phyloP scores from a whole-genome alignment of 1,139 yeast genomes.

The Geotrichum reessii region DNA sequence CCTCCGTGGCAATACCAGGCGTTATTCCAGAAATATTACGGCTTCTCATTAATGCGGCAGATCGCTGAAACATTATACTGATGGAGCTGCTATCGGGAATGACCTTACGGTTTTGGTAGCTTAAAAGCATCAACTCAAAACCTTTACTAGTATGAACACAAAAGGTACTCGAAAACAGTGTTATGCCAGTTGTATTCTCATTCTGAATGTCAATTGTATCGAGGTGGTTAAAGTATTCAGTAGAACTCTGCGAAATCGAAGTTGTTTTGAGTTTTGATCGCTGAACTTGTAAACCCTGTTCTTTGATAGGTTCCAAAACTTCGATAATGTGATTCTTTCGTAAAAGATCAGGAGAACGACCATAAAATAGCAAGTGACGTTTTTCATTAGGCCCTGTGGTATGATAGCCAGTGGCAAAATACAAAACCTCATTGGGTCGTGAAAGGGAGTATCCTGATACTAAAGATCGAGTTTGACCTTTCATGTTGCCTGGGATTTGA shows the following conservation, averaged over 20 bases:
- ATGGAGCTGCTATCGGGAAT: conserved; percentile 44
- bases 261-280: conserved; percentile 28
- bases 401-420: conserved; percentile 16
- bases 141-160: conserved; percentile 67
- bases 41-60: conserved; percentile 22
- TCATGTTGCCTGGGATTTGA: conserved; percentile 10
- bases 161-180: conserved; percentile 43
- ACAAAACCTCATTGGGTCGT: conserved; percentile 15
- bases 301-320: conserved; percentile 45
- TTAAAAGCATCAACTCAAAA: conserved; percentile 60
- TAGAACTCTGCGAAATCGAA: conserved; percentile 24
- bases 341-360: conserved; percentile 29
- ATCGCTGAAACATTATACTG: conserved; percentile 14
- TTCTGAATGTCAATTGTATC: conserved; percentile 34
- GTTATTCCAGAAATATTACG: conserved; percentile 10
- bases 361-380: conserved; percentile 49
- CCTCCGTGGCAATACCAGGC: conserved; percentile 19
- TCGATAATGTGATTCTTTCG: conserved; percentile 30
- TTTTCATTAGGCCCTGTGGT: conserved; percentile 14
- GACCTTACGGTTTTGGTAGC: conserved; percentile 51
- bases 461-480: conserved; percentile 7
- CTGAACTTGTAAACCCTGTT: conserved; percentile 37
- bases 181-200: conserved; percentile 32
- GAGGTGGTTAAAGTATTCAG: conserved; percentile 37
- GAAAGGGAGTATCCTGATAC: conserved; percentile 18